Percentiles rank a stretch among this genome's conserved stretches.
phyloP scores from a whole-genome alignment of 208 protist genomes.

The Wallacemonas sp. region DNA sequence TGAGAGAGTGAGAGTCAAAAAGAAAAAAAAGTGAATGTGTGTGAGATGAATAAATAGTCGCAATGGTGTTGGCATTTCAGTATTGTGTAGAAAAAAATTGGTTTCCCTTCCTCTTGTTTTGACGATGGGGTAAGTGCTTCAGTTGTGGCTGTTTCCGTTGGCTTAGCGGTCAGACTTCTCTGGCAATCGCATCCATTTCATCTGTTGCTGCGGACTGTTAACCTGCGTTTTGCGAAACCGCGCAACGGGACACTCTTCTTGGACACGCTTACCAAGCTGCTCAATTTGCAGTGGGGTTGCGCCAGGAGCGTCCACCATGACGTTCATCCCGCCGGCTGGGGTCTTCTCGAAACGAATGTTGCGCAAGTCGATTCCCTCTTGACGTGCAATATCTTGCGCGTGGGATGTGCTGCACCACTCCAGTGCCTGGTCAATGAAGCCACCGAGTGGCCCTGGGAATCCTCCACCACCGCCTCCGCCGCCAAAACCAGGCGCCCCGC shows the following conservation, averaged over 20 bases:
- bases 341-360: constrained; percentile 82
- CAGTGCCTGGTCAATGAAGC: constrained; percentile 77
- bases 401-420: constrained; percentile 88
- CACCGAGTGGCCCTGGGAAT: constrained; percentile 44
- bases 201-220: constrained; percentile 52
- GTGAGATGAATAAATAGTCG: constrained; percentile 13
- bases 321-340: constrained; percentile 65
- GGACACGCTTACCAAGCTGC: constrained; percentile 74
- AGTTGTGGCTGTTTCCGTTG: neutral
- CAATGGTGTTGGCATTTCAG: no score
- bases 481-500: constrained; percentile 6
- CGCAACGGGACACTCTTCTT: constrained; percentile 88
- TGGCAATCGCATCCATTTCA: constrained; percentile 81
- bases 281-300: constrained; percentile 87
- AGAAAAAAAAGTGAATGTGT: constrained; percentile 20
- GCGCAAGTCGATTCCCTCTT: constrained; percentile 70
- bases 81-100: no score
- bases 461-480: constrained; percentile 17
- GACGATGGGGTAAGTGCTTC: neutral
- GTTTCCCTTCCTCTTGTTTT: neutral
- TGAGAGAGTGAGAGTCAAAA: constrained; percentile 12
- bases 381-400: constrained; percentile 71
- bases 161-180: constrained; percentile 68
- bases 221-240: constrained; percentile 83
- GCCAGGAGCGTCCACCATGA: constrained; percentile 80